Evolutionary conservation across 2,329 filamentous ascomycete species (phyloP).

Genomic region (Colletotrichum australisinense): DNA sequence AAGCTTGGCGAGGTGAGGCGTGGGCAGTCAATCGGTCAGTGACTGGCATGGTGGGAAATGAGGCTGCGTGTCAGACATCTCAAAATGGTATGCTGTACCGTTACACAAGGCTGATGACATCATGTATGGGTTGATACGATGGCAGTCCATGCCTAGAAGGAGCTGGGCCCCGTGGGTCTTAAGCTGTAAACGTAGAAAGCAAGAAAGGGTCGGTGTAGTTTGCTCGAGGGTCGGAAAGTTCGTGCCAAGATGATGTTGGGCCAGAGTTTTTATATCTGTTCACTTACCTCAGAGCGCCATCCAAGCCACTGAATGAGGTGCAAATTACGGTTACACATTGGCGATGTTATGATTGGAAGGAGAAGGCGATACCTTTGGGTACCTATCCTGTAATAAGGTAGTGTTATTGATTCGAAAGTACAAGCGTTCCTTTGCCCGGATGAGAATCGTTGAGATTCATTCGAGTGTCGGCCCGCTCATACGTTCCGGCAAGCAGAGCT

Average conservation of each 20-base stretch:
- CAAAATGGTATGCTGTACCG: background rate
- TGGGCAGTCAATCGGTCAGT: background rate
- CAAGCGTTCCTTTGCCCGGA: background rate
- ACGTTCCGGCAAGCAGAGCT: background rate
- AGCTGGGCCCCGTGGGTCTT: too few species aligned
- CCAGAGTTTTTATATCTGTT: too few species aligned
- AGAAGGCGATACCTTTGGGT: too few species aligned
- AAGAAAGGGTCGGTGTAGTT: too few species aligned
- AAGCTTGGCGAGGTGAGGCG: background rate
- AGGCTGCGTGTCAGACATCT: background rate
- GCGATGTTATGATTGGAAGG: too few species aligned
- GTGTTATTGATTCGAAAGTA: background rate
- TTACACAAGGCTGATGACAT: background rate
- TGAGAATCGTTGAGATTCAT: background rate
- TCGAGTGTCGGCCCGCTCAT: background rate
- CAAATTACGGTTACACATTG: too few species aligned
- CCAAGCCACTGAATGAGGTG: too few species aligned
- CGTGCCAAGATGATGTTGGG: too few species aligned
- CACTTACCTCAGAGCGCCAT: too few species aligned
- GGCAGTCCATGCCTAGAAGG: background rate
- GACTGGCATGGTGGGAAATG: background rate
- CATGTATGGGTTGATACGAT: background rate
- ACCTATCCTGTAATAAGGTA: background rate
- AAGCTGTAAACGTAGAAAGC: too few species aligned
- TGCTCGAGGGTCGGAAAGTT: too few species aligned